Evolutionary conservation across 805 yeast genomes (phyloP).

Genomic region (Schwanniomyces polymorphus): DNA sequence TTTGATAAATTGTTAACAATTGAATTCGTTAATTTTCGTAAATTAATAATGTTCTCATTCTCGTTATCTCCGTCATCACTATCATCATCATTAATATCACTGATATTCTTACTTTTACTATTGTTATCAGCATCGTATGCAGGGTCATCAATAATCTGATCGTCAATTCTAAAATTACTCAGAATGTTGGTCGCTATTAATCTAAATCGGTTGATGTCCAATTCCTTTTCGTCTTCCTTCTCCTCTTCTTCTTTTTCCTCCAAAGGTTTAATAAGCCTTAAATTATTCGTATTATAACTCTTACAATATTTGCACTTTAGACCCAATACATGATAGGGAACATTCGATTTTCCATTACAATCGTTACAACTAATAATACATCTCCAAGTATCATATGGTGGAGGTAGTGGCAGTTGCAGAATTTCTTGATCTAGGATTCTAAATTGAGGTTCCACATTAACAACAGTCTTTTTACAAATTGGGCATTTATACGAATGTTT

Average conservation of each 20-base stretch:
- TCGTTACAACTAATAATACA: slow-evolving; percentile 81
- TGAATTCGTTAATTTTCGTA: slow-evolving; percentile 23
- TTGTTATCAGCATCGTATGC: slow-evolving; percentile 18
- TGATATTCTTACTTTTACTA: slow-evolving; percentile 1
- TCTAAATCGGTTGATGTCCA: slow-evolving; percentile 17
- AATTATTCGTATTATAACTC: slow-evolving; percentile 82
- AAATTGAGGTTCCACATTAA: slow-evolving; percentile 87
- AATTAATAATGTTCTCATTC: slow-evolving; percentile 23
- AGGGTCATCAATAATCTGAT: slow-evolving; percentile 21
- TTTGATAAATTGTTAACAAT: slow-evolving; percentile 6
- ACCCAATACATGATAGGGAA: slow-evolving; percentile 80
- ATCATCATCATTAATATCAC: slow-evolving; percentile 9
- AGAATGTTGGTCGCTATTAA: slow-evolving; percentile 34
- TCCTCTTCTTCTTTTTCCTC: slow-evolving; percentile 41
- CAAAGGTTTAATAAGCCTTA: slow-evolving; percentile 68
- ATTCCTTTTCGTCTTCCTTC: slow-evolving; percentile 5
- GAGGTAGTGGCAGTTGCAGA: slow-evolving; percentile 70
- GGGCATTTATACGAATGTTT: slow-evolving; percentile 89
- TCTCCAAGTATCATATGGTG: slow-evolving; percentile 74
- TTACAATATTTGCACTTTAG: slow-evolving; percentile 83
- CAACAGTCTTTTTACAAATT: slow-evolving; percentile 77
- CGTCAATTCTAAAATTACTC: slow-evolving; percentile 39
- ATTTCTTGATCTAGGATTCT: slow-evolving; percentile 85
- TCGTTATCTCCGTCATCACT: slow-evolving; percentile 23
- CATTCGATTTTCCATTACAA: slow-evolving; percentile 79